Percentiles rank a stretch among this genome's conserved stretches.
phyloP scores from a whole-genome alignment of 148 eudicot genomes.

The Rhododendron vialii region DNA sequence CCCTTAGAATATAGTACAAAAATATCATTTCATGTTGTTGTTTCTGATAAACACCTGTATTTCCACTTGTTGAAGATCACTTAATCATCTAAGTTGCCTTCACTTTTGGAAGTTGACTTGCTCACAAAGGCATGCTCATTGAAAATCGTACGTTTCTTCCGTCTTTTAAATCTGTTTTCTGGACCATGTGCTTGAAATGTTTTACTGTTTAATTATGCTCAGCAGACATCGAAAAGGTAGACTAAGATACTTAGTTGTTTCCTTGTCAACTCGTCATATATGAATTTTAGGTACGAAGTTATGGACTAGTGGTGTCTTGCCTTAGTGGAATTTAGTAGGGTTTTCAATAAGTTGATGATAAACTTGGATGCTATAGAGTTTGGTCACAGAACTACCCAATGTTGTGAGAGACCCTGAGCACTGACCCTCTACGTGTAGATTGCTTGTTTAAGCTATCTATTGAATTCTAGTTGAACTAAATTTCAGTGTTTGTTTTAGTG shows the following conservation, averaged over 20 bases:
- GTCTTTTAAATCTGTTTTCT: not conserved
- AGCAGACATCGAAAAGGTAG: not conserved
- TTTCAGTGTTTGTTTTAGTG: not conserved
- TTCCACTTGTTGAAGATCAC: not conserved
- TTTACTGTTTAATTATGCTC: not conserved
- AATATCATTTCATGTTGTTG: not conserved
- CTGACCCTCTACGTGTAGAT: not conserved
- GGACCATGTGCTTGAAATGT: not conserved
- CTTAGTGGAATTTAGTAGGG: not conserved
- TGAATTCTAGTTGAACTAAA: not conserved
- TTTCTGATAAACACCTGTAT: not conserved
- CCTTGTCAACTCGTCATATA: not conserved
- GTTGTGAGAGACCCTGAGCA: not conserved
- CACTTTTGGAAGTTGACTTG: conserved; percentile 2
- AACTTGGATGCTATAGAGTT: not conserved
- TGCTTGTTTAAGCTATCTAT: not conserved
- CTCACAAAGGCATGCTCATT: not conserved
- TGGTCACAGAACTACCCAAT: not conserved
- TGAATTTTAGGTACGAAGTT: not conserved
- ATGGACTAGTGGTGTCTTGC: not conserved
- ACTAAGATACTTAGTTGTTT: not conserved
- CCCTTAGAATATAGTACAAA: not conserved
- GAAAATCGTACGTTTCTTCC: not conserved
- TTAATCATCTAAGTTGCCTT: not conserved
- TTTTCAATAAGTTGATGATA: not conserved